Evolutionary conservation across 345 rosid genomes (phyloP).

Genomic region (Chamaenerion angustifolium): DNA sequence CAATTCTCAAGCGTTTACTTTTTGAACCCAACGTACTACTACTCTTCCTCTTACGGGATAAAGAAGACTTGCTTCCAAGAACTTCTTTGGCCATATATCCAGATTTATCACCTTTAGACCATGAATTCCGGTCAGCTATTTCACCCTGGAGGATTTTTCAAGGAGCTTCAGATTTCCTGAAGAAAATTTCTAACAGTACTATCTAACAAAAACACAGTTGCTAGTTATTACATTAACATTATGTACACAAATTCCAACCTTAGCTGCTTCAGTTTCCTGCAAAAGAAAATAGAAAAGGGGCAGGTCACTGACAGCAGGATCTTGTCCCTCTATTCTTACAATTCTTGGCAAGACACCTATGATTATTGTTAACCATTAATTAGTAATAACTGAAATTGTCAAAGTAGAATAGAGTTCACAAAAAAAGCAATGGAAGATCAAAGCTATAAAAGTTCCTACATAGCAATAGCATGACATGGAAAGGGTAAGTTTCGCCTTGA

Average conservation of each 20-base stretch:
- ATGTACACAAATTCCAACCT: constrained; percentile 32
- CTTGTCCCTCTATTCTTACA: too few relatives aligned
- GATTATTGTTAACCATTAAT: too few relatives aligned
- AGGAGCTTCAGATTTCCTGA: background rate
- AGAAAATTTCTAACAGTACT: constrained; percentile 11
- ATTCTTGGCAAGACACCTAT: too few relatives aligned
- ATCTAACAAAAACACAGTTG: constrained; percentile 10
- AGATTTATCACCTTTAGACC: constrained; percentile 58
- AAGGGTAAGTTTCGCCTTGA: too few relatives aligned
- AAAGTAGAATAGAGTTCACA: too few relatives aligned
- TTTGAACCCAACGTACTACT: constrained; percentile 49
- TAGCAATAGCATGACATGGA: too few relatives aligned
- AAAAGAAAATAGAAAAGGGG: constrained; percentile 6
- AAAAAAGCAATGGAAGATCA: too few relatives aligned
- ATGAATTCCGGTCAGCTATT: constrained; percentile 45
- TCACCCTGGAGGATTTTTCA: constrained; percentile 40
- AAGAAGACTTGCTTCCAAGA: constrained; percentile 34
- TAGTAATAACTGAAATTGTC: too few relatives aligned
- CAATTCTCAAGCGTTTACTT: constrained; percentile 64
- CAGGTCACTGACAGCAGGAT: background rate
- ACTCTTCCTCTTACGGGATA: constrained; percentile 56
- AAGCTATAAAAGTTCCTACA: too few relatives aligned
- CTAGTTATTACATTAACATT: constrained; percentile 39
- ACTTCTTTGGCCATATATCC: constrained; percentile 59
- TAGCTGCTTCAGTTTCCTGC: constrained; percentile 56